Base-by-base conservation (phyloP, 169 alveolate genomes). In the Plasmodium vivax region DNA sequence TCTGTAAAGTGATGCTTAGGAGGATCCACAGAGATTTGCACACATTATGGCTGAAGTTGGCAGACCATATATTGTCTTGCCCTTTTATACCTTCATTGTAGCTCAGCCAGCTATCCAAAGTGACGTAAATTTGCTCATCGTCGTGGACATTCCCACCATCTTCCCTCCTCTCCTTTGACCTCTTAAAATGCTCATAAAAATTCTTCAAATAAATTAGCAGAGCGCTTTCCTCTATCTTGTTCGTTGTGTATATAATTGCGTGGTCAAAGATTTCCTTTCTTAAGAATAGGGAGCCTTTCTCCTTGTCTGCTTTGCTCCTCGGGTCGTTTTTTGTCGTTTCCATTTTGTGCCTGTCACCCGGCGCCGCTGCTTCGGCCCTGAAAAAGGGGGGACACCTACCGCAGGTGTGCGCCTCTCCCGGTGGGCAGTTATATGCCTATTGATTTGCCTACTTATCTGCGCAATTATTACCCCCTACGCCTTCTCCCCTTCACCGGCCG, bases 181-280 rank as follows among this genome's bases (percentile, higher is more conserved):
- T 88, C 54, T 88, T 88, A 88, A 88, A 88, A 80, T 88, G 51
- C n/a, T 34, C 83, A 88, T 88, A 88, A 4, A 88, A 88, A 77
- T 80, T 36, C 41, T 79, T 88, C 51, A 88, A 79, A 88, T 88
- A 88, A 79, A 19, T 77, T 62, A 88, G 23, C 41, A 88, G 79
- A 16, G 51, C 51, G 30, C 36, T 32, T 41, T 88, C 94, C 62
- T 79, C 94, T 2, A 88, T 30, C 38, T 79, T 88, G 68, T 58
- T 88, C 3, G 90, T 88, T 0, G 94, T 88, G 38, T 88, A 88
- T 41, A 88, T 80, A 56, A 88, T 62, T 12, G 94, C 94, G 62
- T 88, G 94, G 73, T 88, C 94, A 45, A 88, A 88, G 14, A 88
- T 88, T 80, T 88, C 94, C 62, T 88, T 88, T 79, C 94, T 77